phyloP scores from a whole-genome alignment of 2,329 filamentous ascomycete genomes.

The Curvularia eragrostidis region DNA sequence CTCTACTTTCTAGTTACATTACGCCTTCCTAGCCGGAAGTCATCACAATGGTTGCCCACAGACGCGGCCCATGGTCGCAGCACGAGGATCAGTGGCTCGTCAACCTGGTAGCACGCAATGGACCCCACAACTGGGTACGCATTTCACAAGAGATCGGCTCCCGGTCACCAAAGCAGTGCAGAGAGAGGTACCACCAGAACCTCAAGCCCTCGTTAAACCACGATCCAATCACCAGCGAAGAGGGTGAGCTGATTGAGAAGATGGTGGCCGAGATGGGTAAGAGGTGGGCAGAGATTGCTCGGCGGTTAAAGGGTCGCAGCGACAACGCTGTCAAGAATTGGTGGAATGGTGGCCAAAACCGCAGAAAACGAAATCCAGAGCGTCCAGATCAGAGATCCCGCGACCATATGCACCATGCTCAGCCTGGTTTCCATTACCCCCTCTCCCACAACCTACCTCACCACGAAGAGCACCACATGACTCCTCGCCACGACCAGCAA shows the following conservation, averaged over 20 bases:
- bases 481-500: conserved; percentile 40
- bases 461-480: conserved; percentile 36
- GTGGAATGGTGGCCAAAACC: conserved; percentile 95
- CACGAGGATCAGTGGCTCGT: conserved; percentile 76
- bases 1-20: conserved; percentile 4
- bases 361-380: conserved; percentile 61
- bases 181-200: conserved; percentile 93
- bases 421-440: conserved; percentile 42
- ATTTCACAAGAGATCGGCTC: conserved; percentile 78
- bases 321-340: conserved; percentile 98
- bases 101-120: conserved; percentile 72
- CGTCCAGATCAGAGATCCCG: conserved; percentile 36
- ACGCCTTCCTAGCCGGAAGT: conserved; percentile 8
- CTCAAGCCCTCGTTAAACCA: conserved; percentile 81
- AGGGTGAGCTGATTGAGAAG: conserved; percentile 74
- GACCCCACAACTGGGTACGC: conserved; percentile 86
- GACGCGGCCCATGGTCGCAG: conserved; percentile 83
- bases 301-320: conserved; percentile 80
- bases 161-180: conserved; percentile 90
- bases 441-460: conserved; percentile 30
- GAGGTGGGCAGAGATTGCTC: conserved; percentile 91
- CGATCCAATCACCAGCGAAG: conserved; percentile 80
- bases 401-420: conserved; percentile 43
- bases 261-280: conserved; percentile 81
- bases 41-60: conserved; percentile 60